A percentile compares a stretch with the other conserved stretches of the same genome.
Conservation (phyloP, 345 rosid genomes). For the Eucalyptus pauciflora region DNA sequence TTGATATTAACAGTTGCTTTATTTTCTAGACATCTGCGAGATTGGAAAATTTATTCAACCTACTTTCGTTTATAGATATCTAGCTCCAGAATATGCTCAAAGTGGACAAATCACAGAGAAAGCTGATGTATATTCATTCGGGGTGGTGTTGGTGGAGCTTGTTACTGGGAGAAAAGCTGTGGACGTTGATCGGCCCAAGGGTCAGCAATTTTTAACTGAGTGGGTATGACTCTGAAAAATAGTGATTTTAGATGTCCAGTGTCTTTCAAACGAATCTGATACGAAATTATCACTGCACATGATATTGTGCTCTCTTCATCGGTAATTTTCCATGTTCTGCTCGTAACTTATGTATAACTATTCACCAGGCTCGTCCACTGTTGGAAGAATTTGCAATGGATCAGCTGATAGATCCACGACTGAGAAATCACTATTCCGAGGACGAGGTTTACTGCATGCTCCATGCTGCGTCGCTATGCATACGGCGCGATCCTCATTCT, state of each 20-base stretch:
- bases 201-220: slow-evolving; percentile 95
- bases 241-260: neutral
- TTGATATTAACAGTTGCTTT: neutral
- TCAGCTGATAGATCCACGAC: slow-evolving; percentile 72
- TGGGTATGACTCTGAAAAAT: slow-evolving; percentile 48
- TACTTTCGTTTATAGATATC: slow-evolving; percentile 44
- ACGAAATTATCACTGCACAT: neutral
- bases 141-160: slow-evolving; percentile 93
- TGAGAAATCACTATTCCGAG: slow-evolving; percentile 44
- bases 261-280: neutral
- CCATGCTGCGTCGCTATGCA: slow-evolving; percentile 87
- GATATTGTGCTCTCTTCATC: neutral
- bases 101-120: slow-evolving; percentile 97
- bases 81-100: slow-evolving; percentile 98
- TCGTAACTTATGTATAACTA: neutral
- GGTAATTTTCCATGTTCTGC: neutral
- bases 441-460: slow-evolving; percentile 93
- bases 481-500: slow-evolving; percentile 75
- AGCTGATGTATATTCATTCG: slow-evolving; percentile 97
- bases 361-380: slow-evolving; percentile 76
- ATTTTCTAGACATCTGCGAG: neutral
- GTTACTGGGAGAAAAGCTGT: slow-evolving; percentile 96
- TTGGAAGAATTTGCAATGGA: slow-evolving; percentile 80
- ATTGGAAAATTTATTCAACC: neutral
- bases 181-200: slow-evolving; percentile 84